Base-by-base conservation (phyloP, 306 rosid species). In the Astragalus glycyphyllos region DNA sequence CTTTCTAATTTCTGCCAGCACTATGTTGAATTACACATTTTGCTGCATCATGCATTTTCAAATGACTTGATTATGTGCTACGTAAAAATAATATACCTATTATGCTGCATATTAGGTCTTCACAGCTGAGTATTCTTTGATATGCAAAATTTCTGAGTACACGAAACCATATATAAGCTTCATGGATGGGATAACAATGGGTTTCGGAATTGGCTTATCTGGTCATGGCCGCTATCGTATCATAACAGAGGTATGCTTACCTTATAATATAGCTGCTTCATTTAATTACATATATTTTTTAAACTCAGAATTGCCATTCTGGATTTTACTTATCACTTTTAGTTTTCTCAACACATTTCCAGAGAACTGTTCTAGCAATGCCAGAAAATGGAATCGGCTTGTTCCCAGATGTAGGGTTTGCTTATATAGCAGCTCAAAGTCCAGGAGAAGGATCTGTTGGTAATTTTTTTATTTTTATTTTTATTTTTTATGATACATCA, bases 161-260 rank as follows among this genome's bases (percentile, higher is more conserved):
- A 89, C 81, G 84, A 95, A 95, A 83, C 99, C 97, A 8, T 95
- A 95, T 71, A 71, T 95, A 68, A 82, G 90, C 80, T 83, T 95
- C 77, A 95, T 95, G 99, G 99, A 95, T 80, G 99, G 99, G 56
- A 73, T 95, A 73, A 91, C 96, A 17, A 95, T 95, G 99, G 99
- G 99, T 40, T 95, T 91, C 78, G 99, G 99, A 53, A 84, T 95
- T 80, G 99, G 99, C 76, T 80, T 91, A 67, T 95, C 97, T 73
- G 97, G 96, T 63, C 99, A 95, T 65, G 99, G 99, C 15, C 89
- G 84, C 73, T 95, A 85, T 76, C 87, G 96, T 38, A 89, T 95
- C 71, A 78, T 95, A 76, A 95, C 99, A 10, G 99, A 95, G 96
- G 99, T 90, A 77, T 66, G 40, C 7, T 73, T 77, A 17, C 42